These are phyloP conservation scores for Mycena alexandri DNA, from an alignment of 768 basidiomycete species.

Conservation along the genomic window DNA sequence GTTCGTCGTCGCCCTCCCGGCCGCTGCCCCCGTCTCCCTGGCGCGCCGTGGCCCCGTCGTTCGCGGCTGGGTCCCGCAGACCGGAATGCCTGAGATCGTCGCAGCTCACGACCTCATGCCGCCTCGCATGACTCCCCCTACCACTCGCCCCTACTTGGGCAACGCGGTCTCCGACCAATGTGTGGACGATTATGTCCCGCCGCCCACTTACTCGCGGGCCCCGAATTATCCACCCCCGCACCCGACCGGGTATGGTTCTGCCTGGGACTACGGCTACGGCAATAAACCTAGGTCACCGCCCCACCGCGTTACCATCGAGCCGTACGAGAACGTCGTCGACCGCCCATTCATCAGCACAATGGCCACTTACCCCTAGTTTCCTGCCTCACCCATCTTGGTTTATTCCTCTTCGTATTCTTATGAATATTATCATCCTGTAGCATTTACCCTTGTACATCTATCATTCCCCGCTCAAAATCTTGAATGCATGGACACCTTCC, in stretches of 20 bases:
- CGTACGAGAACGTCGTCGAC: conserved; percentile 5
- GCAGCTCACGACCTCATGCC: background rate
- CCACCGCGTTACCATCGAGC: conserved; percentile 3
- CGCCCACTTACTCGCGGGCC: background rate
- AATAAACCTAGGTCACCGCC: background rate
- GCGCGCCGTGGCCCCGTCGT: conserved; percentile 44
- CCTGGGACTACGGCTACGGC: background rate
- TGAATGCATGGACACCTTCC: conserved; percentile 67
- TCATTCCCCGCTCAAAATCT: conserved; percentile 48
- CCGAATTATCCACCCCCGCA: conserved; percentile 2
- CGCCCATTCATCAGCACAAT: background rate
- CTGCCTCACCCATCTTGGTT: background rate
- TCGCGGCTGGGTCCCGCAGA: conserved; percentile 34
- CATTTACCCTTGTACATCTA: conserved; percentile 18
- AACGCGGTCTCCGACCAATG: background rate
- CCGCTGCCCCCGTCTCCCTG: background rate
- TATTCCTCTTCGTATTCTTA: conserved; percentile 18
- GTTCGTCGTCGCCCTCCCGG: background rate
- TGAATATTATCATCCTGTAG: conserved; percentile 31
- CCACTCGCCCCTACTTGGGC: background rate
- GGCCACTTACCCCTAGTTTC: background rate
- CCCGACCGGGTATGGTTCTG: background rate
- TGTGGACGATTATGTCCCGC: background rate
- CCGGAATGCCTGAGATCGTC: conserved; percentile 7
- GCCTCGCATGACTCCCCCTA: background rate